These are phyloP conservation scores for Centrapalus pauciflorus DNA, from an alignment of 129 eudicot genomes.

Conservation along the genomic window DNA sequence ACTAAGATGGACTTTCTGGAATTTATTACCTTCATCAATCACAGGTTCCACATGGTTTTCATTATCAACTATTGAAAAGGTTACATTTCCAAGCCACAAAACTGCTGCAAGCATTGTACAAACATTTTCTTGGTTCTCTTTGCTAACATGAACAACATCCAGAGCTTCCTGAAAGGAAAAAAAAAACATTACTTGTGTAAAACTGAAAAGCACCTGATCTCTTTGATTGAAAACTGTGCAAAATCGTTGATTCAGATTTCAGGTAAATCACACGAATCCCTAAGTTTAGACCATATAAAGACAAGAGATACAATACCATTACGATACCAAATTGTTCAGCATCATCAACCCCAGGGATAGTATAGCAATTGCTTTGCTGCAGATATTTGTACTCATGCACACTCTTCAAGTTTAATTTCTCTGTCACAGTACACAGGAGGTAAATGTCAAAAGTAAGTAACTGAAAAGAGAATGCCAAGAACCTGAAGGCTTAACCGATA, in stretches of 20 bases:
- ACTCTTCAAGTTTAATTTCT: conserved; percentile 66
- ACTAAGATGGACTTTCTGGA: neutral
- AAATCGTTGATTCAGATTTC: neutral
- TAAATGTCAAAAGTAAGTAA: neutral
- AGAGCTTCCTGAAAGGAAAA: conserved; percentile 64
- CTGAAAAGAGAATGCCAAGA: neutral
- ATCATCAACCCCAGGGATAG: conserved; percentile 76
- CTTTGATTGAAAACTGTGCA: neutral
- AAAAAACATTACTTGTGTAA: neutral
- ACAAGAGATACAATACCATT: conserved; percentile 38
- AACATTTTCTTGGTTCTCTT: conserved; percentile 75
- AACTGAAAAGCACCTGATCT: neutral
- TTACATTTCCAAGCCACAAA: conserved; percentile 81
- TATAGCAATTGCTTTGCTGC: conserved; percentile 73
- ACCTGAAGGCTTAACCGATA: neutral
- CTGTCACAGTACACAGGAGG: conserved; percentile 28
- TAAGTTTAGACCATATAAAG: neutral
- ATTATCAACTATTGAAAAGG: conserved; percentile 52
- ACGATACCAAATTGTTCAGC: conserved; percentile 73
- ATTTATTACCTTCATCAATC: conserved; percentile 66
- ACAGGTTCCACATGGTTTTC: conserved; percentile 82
- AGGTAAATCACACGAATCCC: neutral
- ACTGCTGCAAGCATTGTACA: conserved; percentile 84
- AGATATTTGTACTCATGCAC: conserved; percentile 62
- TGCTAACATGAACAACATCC: conserved; percentile 79